Evolutionary conservation across 306 rosid genomes (phyloP).

Genomic region (Amphicarpaea edgeworthii): DNA sequence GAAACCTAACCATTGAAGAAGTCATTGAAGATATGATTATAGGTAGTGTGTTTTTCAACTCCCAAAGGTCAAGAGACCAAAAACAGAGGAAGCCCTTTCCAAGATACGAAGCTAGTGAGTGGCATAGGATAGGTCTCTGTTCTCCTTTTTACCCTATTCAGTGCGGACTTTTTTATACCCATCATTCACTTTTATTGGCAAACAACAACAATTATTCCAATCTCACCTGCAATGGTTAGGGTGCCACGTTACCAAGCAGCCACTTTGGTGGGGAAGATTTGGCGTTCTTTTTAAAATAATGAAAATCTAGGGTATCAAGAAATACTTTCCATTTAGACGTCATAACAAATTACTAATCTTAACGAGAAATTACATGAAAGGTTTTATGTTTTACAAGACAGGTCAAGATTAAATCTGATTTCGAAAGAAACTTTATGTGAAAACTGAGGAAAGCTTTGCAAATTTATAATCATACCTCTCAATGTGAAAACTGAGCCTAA

Average conservation of each 20-base stretch:
- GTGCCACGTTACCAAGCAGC: background rate
- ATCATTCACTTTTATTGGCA: background rate
- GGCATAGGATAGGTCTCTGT: background rate
- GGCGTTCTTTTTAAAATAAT: no score
- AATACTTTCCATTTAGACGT: background rate
- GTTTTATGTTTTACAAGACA: no score
- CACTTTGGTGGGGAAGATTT: background rate
- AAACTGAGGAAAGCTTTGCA: no score
- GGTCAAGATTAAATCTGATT: no score
- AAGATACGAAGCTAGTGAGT: constrained; percentile 13
- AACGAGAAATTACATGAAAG: background rate
- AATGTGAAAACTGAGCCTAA: no score
- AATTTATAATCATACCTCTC: no score
- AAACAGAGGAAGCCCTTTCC: constrained; percentile 29
- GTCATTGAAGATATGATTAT: constrained; percentile 13
- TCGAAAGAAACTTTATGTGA: no score
- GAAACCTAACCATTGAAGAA: constrained; percentile 25
- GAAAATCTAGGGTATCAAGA: background rate
- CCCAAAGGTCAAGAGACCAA: constrained; percentile 40
- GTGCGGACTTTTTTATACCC: background rate
- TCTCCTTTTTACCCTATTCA: constrained; percentile 1
- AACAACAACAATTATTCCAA: background rate
- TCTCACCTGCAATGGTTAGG: constrained; percentile 2
- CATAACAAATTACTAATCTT: background rate
- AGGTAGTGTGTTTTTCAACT: constrained; percentile 28